These are phyloP conservation scores for Ilyonectria robusta DNA, from an alignment of 2,329 filamentous ascomycete genomes.

Conservation along the genomic window DNA sequence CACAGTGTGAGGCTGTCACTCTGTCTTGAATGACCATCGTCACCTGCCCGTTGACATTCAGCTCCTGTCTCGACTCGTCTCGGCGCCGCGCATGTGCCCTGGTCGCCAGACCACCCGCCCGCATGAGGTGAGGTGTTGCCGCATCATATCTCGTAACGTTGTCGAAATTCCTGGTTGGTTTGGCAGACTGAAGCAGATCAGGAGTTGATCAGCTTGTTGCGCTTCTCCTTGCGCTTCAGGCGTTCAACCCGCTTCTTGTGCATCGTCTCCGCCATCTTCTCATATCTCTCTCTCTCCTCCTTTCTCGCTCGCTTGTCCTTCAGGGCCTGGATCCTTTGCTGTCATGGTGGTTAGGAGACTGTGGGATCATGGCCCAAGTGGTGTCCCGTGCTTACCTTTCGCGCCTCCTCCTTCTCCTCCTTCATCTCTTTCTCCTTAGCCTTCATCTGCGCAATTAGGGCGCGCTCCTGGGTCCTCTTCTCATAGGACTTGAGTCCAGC, in stretches of 20 bases:
- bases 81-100: neutral
- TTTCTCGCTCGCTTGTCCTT: conserved; percentile 90
- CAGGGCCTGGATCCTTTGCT: conserved; percentile 84
- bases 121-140: conserved; percentile 31
- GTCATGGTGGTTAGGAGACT: conserved; percentile 34
- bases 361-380: neutral
- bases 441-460: conserved; percentile 82
- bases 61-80: neutral
- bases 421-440: conserved; percentile 96
- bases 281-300: conserved; percentile 93
- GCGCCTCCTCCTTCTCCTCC: conserved; percentile 92
- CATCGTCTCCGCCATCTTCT: conserved; percentile 98
- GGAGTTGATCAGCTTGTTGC: conserved; percentile 85
- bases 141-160: conserved; percentile 45
- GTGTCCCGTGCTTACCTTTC: conserved; percentile 82
- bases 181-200: conserved; percentile 52
- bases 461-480: conserved; percentile 79
- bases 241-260: conserved; percentile 95
- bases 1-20: neutral
- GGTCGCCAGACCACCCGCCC: conserved; percentile 11
- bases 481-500: conserved; percentile 85
- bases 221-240: conserved; percentile 95
- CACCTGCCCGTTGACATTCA: conserved; percentile 1
- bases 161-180: conserved; percentile 23
- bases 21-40: neutral